Evolutionary conservation across 2,329 filamentous ascomycete genomes (phyloP).

Genomic region (Penicillium concentricum): DNA sequence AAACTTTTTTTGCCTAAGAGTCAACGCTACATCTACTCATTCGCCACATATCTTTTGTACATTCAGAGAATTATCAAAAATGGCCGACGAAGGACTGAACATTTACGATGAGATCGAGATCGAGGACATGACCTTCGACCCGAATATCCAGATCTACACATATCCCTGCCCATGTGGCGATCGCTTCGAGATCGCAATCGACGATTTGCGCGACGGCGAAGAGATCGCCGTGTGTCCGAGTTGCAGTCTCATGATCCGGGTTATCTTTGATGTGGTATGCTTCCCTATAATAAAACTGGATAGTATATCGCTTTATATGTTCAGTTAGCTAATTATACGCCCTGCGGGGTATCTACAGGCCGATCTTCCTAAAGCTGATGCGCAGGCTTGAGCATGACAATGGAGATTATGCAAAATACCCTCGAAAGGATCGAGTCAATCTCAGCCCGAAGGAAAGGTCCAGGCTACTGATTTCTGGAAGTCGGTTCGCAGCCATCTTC

Average conservation of each 20-base stretch:
- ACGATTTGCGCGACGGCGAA: conserved; percentile 80
- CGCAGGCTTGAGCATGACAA: neutral
- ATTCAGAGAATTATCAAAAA: conserved; percentile 31
- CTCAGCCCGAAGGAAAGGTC: neutral
- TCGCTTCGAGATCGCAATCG: conserved; percentile 85
- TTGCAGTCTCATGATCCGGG: conserved; percentile 93
- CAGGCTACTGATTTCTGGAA: neutral
- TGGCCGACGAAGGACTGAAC: conserved; percentile 65
- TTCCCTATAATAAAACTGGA: neutral
- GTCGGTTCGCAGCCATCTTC: neutral
- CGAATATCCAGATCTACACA: conserved; percentile 80
- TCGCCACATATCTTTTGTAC: conserved; percentile 3
- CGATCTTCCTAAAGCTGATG: conserved; percentile 52
- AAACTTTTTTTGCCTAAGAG: conserved; percentile 22
- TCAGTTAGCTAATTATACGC: conserved; percentile 4
- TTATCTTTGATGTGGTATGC: conserved; percentile 83
- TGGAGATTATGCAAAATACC: neutral
- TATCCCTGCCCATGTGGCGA: conserved; percentile 98
- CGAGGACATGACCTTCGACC: conserved; percentile 94
- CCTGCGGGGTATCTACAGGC: conserved; percentile 36
- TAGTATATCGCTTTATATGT: neutral
- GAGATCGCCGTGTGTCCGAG: conserved; percentile 97
- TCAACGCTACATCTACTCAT: neutral
- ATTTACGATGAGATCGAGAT: conserved; percentile 99
- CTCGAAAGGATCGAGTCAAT: neutral